Conservation (phyloP, 257 asterid species). For the Ocimum tenuiflorum region DNA sequence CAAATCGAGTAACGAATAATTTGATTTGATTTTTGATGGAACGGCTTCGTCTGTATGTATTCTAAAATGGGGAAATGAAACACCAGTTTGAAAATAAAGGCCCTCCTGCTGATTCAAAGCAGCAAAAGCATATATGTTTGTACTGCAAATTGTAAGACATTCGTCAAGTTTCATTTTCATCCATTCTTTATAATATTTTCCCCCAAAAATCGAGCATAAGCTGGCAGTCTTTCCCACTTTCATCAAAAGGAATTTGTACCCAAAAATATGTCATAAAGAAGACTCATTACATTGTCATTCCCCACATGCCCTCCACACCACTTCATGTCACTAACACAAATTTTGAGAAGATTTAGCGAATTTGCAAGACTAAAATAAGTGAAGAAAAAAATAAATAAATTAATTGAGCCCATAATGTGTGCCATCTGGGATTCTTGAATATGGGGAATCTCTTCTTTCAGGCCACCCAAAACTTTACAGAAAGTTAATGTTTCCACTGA, state of each 20-base stretch:
- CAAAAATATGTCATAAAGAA: background rate
- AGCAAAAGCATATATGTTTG: background rate
- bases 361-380: too few relatives aligned
- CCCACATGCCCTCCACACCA: slow-evolving; percentile 35
- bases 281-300: background rate
- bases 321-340: slow-evolving; percentile 25
- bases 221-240: slow-evolving; percentile 33
- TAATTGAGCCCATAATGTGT: background rate
- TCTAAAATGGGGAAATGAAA: background rate
- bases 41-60: too few relatives aligned
- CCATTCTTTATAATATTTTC: slow-evolving; percentile 13
- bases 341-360: slow-evolving; percentile 21
- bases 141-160: background rate
- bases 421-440: background rate
- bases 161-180: slow-evolving; percentile 2
- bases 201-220: slow-evolving; percentile 18
- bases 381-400: background rate
- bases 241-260: slow-evolving; percentile 25
- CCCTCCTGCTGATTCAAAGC: too few relatives aligned
- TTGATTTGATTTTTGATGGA: too few relatives aligned
- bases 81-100: slow-evolving; percentile 7
- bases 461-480: slow-evolving; percentile 37
- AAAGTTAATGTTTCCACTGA: slow-evolving; percentile 40
- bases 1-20: background rate
- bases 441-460: slow-evolving; percentile 29